Conservation (phyloP, 2,329 filamentous ascomycete genomes). For the Colletotrichum sp. region DNA sequence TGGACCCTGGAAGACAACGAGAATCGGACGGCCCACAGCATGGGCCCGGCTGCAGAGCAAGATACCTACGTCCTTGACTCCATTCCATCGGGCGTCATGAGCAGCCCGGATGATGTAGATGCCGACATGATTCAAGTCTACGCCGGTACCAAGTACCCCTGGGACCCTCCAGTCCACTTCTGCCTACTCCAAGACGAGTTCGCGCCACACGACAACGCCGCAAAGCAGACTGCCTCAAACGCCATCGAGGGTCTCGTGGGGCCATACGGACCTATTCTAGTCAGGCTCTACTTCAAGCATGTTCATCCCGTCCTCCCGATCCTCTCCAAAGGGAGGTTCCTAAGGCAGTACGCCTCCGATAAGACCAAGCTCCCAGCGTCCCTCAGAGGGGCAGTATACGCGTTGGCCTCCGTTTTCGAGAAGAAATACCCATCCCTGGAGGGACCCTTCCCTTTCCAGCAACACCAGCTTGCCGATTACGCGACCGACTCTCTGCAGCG, state of each 20-base stretch:
- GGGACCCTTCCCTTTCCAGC: constrained; percentile 37
- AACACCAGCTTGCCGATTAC: constrained; percentile 45
- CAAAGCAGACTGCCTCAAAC: constrained; percentile 42
- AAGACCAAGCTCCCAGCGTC: constrained; percentile 47
- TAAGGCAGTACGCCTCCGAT: constrained; percentile 40
- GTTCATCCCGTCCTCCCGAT: constrained; percentile 49
- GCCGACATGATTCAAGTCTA: constrained; percentile 49
- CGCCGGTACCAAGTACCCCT: constrained; percentile 34
- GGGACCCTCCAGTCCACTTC: constrained; percentile 50
- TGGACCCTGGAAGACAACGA: constrained; percentile 47
- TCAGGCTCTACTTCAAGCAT: constrained; percentile 50
- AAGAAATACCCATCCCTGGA: constrained; percentile 35
- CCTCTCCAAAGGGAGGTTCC: constrained; percentile 48
- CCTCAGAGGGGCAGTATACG: constrained; percentile 49
- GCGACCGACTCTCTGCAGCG: constrained; percentile 47
- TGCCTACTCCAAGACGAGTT: constrained; percentile 49
- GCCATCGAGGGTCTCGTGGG: constrained; percentile 46
- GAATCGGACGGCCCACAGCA: constrained; percentile 47
- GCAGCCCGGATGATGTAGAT: constrained; percentile 45
- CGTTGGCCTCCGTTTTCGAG: constrained; percentile 48
- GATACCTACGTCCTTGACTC: constrained; percentile 51
- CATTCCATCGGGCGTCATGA: constrained; percentile 51
- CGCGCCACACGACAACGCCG: constrained; percentile 44
- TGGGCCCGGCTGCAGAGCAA: constrained; percentile 51
- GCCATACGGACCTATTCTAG: constrained; percentile 43